Conservation (phyloP, 257 asterid genomes). For the Salvia rosmarinus region DNA sequence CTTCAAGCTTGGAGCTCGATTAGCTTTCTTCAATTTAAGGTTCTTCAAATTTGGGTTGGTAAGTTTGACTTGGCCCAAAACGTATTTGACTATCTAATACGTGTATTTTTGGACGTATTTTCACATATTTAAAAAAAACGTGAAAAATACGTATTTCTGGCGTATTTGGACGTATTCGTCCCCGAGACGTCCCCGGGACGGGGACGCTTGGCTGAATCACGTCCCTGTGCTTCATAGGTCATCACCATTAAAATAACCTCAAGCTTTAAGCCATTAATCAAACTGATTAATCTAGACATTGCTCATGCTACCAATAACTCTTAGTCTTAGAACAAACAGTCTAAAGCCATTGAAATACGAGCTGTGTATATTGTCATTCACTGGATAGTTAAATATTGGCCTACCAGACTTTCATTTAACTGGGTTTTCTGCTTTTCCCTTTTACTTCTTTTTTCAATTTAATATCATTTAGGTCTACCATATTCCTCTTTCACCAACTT, state of each 20-base stretch:
- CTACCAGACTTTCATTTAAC: background rate
- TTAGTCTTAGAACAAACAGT: background rate
- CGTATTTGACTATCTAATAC: too few species aligned
- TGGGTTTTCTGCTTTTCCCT: background rate
- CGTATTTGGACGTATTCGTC: too few species aligned
- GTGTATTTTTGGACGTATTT: too few species aligned
- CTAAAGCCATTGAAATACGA: background rate
- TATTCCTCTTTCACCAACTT: constrained; percentile 12
- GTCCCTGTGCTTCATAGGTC: too few species aligned
- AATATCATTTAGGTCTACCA: constrained; percentile 17
- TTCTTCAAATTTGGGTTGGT: too few species aligned
- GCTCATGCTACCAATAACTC: constrained; percentile 8
- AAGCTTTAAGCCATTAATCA: constrained; percentile 1
- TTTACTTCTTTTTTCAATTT: constrained; percentile 1
- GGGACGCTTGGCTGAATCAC: too few species aligned
- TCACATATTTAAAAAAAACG: too few species aligned
- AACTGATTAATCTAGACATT: background rate
- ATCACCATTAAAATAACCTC: background rate
- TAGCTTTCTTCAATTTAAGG: too few species aligned
- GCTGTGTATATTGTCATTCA: constrained; percentile 6
- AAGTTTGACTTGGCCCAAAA: too few species aligned
- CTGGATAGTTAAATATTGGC: constrained; percentile 10
- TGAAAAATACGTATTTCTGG: too few species aligned
- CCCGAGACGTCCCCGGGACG: too few species aligned
- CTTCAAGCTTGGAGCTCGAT: too few species aligned